Percentiles rank a stretch among this genome's conserved stretches.
These are phyloP conservation scores for Acanthamoeba triangularis DNA, from an alignment of 208 protist genomes.

Conservation along the genomic window DNA sequence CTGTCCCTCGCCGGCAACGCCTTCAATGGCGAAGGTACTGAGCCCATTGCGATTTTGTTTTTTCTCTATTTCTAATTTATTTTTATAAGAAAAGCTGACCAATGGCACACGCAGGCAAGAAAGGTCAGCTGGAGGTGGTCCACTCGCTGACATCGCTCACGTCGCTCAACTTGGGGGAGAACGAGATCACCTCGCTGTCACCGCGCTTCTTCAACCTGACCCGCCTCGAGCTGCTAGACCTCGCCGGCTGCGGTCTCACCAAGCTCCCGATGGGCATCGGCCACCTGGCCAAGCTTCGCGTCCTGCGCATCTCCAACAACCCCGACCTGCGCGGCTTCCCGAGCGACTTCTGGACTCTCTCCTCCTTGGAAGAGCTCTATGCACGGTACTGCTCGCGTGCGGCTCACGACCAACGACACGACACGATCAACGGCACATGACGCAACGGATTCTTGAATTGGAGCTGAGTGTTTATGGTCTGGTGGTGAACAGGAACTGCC, in stretches of 20 bases:
- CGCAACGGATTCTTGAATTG: no score
- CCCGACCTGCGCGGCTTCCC: background rate
- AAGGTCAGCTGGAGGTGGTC: background rate
- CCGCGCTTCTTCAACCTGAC: background rate
- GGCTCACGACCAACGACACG: background rate
- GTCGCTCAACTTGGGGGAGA: background rate
- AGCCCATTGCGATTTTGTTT: background rate
- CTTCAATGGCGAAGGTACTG: background rate
- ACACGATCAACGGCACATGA: no score
- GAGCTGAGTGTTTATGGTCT: background rate
- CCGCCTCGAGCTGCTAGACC: background rate
- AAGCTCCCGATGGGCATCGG: background rate
- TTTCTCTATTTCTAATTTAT: background rate
- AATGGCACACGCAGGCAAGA: background rate
- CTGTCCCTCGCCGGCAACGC: conserved; percentile 11
- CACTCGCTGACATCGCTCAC: background rate
- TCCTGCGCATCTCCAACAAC: background rate
- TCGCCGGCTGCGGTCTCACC: background rate
- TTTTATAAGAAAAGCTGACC: background rate
- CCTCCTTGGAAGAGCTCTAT: background rate
- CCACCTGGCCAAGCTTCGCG: conserved; percentile 16
- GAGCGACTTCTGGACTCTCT: background rate
- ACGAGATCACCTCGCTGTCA: background rate
- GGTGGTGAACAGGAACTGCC: no score
- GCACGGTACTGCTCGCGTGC: background rate